These are phyloP conservation scores for Geotrichum klebahnii DNA, from an alignment of 1,139 yeast species.

Conservation along the genomic window DNA sequence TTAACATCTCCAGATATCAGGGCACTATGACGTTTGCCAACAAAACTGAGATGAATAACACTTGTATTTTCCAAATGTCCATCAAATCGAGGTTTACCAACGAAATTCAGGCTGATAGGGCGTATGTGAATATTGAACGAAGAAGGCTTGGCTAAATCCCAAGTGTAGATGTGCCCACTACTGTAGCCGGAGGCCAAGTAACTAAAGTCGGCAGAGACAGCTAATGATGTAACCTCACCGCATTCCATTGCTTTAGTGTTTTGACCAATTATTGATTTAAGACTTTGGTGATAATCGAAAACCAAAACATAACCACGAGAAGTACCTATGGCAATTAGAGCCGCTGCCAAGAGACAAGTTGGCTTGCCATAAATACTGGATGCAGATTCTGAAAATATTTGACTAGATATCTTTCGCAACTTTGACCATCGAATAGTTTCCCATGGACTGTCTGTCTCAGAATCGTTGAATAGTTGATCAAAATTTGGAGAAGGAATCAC, in stretches of 20 bases:
- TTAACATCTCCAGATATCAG: slow-evolving; percentile 55
- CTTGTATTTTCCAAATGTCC: slow-evolving; percentile 54
- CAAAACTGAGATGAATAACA: slow-evolving; percentile 50
- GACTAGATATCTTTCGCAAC: slow-evolving; percentile 43
- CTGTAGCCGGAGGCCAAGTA: slow-evolving; percentile 48
- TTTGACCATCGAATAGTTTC: slow-evolving; percentile 45
- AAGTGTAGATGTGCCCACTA: slow-evolving; percentile 46
- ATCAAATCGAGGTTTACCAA: slow-evolving; percentile 33
- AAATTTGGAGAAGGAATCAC: slow-evolving; percentile 20
- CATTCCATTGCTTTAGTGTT: slow-evolving; percentile 32
- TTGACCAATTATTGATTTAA: slow-evolving; percentile 44
- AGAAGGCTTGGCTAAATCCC: slow-evolving; percentile 43
- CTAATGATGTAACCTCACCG: slow-evolving; percentile 48
- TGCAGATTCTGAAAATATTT: slow-evolving; percentile 42
- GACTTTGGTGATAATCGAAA: slow-evolving; percentile 60
- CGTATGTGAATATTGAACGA: slow-evolving; percentile 38
- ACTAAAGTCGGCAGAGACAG: slow-evolving; percentile 51
- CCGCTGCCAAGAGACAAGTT: slow-evolving; percentile 47
- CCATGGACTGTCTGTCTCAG: slow-evolving; percentile 28
- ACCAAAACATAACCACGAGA: slow-evolving; percentile 53
- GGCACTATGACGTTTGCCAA: slow-evolving; percentile 55
- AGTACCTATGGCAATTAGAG: slow-evolving; percentile 61
- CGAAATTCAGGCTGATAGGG: slow-evolving; percentile 35
- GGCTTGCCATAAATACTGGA: slow-evolving; percentile 49
- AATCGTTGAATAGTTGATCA: slow-evolving; percentile 23